Percentiles rank a stretch among this genome's conserved stretches.
These are phyloP conservation scores for Xylaria acuta DNA, from an alignment of 495 filamentous ascomycete genomes.

Conservation along the genomic window DNA sequence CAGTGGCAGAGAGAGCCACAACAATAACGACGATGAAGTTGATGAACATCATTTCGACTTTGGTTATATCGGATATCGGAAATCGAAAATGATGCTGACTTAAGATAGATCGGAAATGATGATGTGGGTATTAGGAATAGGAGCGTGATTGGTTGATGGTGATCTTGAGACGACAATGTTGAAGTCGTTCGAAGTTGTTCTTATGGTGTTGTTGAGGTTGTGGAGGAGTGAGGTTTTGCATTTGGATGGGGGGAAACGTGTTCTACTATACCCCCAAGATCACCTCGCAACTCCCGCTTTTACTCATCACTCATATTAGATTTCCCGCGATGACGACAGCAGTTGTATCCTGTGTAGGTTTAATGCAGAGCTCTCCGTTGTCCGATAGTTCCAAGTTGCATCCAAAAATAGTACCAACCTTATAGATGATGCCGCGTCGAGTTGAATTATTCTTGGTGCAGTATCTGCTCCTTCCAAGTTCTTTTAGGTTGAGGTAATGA, in stretches of 20 bases:
- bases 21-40: background rate
- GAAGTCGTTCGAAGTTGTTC: background rate
- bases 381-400: background rate
- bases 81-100: background rate
- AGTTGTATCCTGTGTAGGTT: background rate
- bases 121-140: background rate
- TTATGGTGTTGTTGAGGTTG: background rate
- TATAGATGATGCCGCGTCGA: background rate
- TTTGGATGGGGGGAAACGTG: background rate
- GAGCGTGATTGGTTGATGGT: background rate
- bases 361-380: background rate
- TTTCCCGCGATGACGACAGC: background rate
- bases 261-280: background rate
- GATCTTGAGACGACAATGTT: background rate
- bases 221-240: background rate
- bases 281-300: background rate
- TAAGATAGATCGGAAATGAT: background rate
- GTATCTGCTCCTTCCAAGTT: background rate
- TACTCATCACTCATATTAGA: background rate
- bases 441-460: background rate
- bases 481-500: background rate
- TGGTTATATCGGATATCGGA: background rate
- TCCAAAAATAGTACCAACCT: background rate
- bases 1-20: constrained; percentile 3
- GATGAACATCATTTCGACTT: background rate